Base-by-base conservation (phyloP, 1,139 yeast species). In the Scheffersomyces stambukii region DNA sequence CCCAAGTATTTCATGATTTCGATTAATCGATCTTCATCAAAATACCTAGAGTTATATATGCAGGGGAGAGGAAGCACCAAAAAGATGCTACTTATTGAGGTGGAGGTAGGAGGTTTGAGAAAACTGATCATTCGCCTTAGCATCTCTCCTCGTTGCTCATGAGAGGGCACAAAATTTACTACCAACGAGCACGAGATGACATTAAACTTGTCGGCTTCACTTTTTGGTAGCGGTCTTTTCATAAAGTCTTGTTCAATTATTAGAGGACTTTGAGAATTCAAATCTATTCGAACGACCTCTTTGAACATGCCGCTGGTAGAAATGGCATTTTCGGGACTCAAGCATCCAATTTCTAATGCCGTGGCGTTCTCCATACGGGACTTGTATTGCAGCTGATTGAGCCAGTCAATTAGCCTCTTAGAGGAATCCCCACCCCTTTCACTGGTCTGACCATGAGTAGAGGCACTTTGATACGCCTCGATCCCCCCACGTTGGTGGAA, bases 361-460 rank as follows among this genome's bases (percentile, higher is more conserved):
- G 40, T 52, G 13, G 41, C 43, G 7, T 46, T 33, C 8, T 30
- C 31, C 9, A 47, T 29, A 15, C 46, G 23, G 4, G 27, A 24
- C 4, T 28, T 27, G 25, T 52, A 45, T 5, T 29, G 19, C 3
- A 36, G 37, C 2, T 36, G 28, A 40, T 35, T 56, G 10, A 85
- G 52, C 96, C 96, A 88, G 33, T 74, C 70, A 3, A 84, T 65
- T 25, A 86, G 56, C 36, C 74, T 60, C 42, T 81, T 83, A 1
- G 95, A 86, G 0, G 96, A 84, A 52, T 89, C 97, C 2, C 96
- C 95, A 1, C 97, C 97, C 38, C 97, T 57, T 26, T 69, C 68
- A 1, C 57, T 55, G 35, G 76, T 75, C 46, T 89, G 97, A 0
- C 97, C 97, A 28, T 79, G 75, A 1, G 83, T 74, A 1, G 96